Evolutionary conservation across 805 yeast genomes (phyloP).

Genomic region (Wickerhamiella lipophila): DNA sequence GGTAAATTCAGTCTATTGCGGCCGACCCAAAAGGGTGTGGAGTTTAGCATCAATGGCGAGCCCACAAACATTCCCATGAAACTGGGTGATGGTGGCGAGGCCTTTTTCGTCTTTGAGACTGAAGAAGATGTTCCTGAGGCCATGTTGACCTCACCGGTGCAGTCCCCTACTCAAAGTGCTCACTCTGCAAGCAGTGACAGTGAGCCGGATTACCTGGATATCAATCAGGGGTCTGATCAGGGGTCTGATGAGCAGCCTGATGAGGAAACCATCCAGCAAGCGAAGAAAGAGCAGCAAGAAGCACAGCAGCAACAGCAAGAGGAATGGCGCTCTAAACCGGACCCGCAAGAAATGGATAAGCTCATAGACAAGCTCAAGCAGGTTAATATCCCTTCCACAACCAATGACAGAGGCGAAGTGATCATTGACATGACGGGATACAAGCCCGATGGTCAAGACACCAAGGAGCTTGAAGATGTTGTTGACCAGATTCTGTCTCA

Average conservation of each 20-base stretch:
- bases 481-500: slow-evolving; percentile 61
- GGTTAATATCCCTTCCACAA: slow-evolving; percentile 73
- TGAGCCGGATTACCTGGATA: slow-evolving; percentile 22
- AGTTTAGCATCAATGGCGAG: slow-evolving; percentile 70
- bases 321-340: slow-evolving; percentile 11
- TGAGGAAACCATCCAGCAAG: background rate
- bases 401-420: slow-evolving; percentile 81
- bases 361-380: slow-evolving; percentile 25
- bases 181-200: slow-evolving; percentile 21
- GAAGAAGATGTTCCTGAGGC: slow-evolving; percentile 57
- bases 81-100: slow-evolving; percentile 95
- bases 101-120: slow-evolving; percentile 90
- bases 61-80: slow-evolving; percentile 86
- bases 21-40: slow-evolving; percentile 92
- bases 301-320: background rate
- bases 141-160: slow-evolving; percentile 75
- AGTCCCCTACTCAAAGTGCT: slow-evolving; percentile 49
- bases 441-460: slow-evolving; percentile 50
- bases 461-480: slow-evolving; percentile 62
- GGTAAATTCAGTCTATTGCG: slow-evolving; percentile 86
- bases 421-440: slow-evolving; percentile 92
- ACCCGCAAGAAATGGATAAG: slow-evolving; percentile 21
- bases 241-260: slow-evolving; percentile 1
- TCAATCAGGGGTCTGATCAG: slow-evolving; percentile 10
- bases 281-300: background rate